Base-by-base conservation (phyloP, 768 basidiomycete species). In the Rhodotorula kratochvilovae region DNA sequence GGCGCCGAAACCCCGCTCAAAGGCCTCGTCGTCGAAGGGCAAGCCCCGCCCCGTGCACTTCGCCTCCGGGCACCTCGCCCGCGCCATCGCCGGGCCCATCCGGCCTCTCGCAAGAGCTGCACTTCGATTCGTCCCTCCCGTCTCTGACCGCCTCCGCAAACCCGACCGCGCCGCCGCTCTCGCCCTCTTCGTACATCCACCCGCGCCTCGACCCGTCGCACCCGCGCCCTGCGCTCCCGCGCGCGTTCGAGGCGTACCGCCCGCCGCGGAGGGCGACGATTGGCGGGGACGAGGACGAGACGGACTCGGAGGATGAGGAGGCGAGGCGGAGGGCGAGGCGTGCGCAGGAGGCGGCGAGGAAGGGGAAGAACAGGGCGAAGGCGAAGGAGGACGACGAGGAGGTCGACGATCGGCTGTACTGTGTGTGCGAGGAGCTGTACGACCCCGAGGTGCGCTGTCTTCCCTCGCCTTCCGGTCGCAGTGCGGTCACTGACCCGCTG, bases 391-490 rank as follows among this genome's bases (percentile, higher is more conserved):
- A 81, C n/a, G 81, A 80, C 23, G 80, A 82, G n/a, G 80, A 76
- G 42, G 79, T 75, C 56, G 84, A 90, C 76, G 87, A 89, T 76
- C 87, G 89, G 79, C 80, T 92, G 61, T 95, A 95, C 77, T 95
- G 92, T 77, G 82, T 95, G 23, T 96, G 92, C 83, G 87, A 90
- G 81, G 90, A 89, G 31, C 85, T 83, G 74, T 94, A 95, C 74
- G 90, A 95, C 73, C 89, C 92, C 79, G 90, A 91, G 53, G 73
- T 68, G 58, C 36, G 29, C 19, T 12, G 16, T 27, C 2, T 51
- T 2, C 27, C 7, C 45, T n/a, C n/a, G n/a, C 5, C 3, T n/a
- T 53, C 23, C 39, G 5, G n/a, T 29, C 1, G 13, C 16, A 25
- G 11, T 4, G 8, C 6, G 17, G 4, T 5, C 4, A 13, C 33